Evolutionary conservation across 495 filamentous ascomycete species (phyloP), one percentile per base, ranked within the genome.

Genomic region (Aspergillus haitiensis): DNA sequence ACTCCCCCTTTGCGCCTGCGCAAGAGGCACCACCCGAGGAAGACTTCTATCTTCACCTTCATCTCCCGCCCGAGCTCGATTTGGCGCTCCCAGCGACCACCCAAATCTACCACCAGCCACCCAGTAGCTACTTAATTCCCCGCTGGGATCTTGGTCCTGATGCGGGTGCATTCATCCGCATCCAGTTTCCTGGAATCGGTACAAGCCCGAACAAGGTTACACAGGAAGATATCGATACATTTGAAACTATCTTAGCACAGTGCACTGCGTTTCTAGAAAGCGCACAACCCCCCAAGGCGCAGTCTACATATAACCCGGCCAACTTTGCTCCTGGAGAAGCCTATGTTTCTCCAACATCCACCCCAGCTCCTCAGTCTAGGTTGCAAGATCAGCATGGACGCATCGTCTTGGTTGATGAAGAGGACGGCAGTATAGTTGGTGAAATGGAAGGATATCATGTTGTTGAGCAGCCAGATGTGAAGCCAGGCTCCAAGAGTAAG

Each of bases 341-440:
- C 3, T 93, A 95, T 69, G 82, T 83, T 15, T 67, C 69, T 6
- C 69, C 78, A 2, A 33, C 63, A 6, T 65, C 51, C 48, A 31
- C 50, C 32, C 9, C 33, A 11, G 34, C 32, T 5, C 51, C 52
- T 32, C 31, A 45, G 15, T 5, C 49, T 36, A 36, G 13, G 11
- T 36, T 33, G 33, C 18, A 16, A 27, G 64, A 67, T 35, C 37
- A 59, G 6, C 64, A 67, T 48, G 64, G 64, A 31, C 61, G 64
- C 67, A 93, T 98, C 59, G 94, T 98, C n/a, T 79, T 98, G 3
- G 78, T 98, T 32, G 91, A 98, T 59, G 94, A 98, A 67, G 93
- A 98, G 62, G 87, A 98, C 79, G 94, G 91, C 50, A 93, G 88
- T 70, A 88, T 98, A 6, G 91, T 98, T 15, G 95, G 94, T 33